Conservation (phyloP, 345 rosid species). For the Kernera saxatilis region DNA sequence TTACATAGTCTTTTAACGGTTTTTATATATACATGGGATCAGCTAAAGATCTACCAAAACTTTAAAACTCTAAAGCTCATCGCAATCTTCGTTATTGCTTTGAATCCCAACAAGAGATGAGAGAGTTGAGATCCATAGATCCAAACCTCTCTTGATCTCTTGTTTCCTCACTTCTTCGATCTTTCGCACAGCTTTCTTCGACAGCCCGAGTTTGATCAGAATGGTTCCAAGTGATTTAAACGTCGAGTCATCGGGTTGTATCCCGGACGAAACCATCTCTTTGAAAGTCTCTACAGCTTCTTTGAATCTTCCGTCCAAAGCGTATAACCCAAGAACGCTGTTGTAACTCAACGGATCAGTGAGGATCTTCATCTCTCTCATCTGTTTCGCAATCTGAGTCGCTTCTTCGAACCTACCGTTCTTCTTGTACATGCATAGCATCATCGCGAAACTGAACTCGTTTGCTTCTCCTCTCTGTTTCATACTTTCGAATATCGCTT, state of each 20-base stretch:
- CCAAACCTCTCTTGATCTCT: slow-evolving; percentile 45
- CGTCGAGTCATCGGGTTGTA: slow-evolving; percentile 52
- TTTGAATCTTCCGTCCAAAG: slow-evolving; percentile 64
- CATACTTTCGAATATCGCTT: slow-evolving; percentile 54
- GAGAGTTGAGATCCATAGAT: slow-evolving; percentile 51
- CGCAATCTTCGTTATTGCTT: not conserved
- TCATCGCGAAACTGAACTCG: slow-evolving; percentile 79
- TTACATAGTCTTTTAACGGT: not conserved
- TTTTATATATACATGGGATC: not conserved
- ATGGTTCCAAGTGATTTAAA: slow-evolving; percentile 62
- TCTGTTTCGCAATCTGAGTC: slow-evolving; percentile 51
- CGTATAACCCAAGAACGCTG: slow-evolving; percentile 54
- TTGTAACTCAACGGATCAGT: slow-evolving; percentile 65
- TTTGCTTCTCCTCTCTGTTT: slow-evolving; percentile 63
- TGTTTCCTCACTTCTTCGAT: slow-evolving; percentile 45
- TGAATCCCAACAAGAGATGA: slow-evolving; percentile 45
- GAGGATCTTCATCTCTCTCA: slow-evolving; percentile 56
- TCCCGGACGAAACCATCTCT: slow-evolving; percentile 59
- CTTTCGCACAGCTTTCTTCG: slow-evolving; percentile 51
- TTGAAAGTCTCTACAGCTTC: slow-evolving; percentile 54
- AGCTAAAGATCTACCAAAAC: slow-evolving; percentile 3
- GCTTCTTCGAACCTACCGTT: slow-evolving; percentile 74
- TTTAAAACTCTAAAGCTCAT: not conserved
- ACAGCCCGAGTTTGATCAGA: slow-evolving; percentile 59
- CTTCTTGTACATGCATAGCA: slow-evolving; percentile 76